Percentiles rank a stretch among this genome's conserved stretches.
These are phyloP conservation scores for Cryptosporidium sp. DNA, from an alignment of 169 alveolate species.

Conservation along the genomic window DNA sequence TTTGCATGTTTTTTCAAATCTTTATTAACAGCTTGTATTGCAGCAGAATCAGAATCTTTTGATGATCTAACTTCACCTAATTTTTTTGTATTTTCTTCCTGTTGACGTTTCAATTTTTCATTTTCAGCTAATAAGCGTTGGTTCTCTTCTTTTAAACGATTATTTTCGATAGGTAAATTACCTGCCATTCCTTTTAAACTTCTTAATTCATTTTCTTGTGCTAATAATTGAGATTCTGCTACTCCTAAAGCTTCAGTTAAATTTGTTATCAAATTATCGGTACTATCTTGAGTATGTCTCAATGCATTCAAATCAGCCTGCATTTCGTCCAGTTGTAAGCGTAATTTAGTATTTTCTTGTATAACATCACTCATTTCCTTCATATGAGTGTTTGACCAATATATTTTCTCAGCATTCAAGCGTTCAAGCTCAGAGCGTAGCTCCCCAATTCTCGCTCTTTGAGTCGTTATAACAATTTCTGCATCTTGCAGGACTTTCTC, in stretches of 20 bases:
- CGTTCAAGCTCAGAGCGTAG: constrained; percentile 65
- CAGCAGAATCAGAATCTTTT: constrained; percentile 30
- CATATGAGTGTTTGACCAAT: constrained; percentile 76
- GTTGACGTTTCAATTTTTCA: constrained; percentile 40
- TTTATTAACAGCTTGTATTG: constrained; percentile 58
- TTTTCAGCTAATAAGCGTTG: constrained; percentile 59
- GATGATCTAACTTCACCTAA: not conserved
- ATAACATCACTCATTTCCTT: constrained; percentile 74
- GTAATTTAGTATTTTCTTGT: constrained; percentile 63
- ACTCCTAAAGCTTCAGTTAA: constrained; percentile 70
- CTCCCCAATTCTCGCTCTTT: constrained; percentile 65
- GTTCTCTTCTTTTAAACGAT: constrained; percentile 43
- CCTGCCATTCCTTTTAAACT: constrained; percentile 35
- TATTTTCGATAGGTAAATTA: constrained; percentile 62
- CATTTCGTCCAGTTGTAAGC: constrained; percentile 64
- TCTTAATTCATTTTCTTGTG: constrained; percentile 55
- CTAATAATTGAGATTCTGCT: constrained; percentile 61
- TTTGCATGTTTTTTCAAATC: constrained; percentile 46
- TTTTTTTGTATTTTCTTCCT: constrained; percentile 21
- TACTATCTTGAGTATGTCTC: constrained; percentile 61
- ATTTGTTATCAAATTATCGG: constrained; percentile 64
- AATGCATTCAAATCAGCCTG: constrained; percentile 74
- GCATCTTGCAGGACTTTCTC: constrained; percentile 75
- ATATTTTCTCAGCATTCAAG: constrained; percentile 55
- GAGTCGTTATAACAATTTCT: constrained; percentile 69